Evolutionary conservation across 305 asterid genomes (phyloP), one percentile per base, ranked within the genome.

Genomic region (Stenogyne calaminthoides): DNA sequence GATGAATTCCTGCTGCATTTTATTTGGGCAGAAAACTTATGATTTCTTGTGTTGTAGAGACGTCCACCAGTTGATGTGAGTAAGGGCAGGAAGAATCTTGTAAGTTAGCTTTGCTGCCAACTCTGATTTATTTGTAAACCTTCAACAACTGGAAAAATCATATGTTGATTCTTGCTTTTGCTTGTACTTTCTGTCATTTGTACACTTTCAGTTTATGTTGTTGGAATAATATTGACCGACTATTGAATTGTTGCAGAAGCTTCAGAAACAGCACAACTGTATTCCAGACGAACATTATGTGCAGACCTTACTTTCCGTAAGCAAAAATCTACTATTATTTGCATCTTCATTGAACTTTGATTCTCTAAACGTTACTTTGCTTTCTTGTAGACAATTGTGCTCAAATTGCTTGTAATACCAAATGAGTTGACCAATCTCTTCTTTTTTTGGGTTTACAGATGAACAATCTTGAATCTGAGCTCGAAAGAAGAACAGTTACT

Each of bases 271-370:
- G 87, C 97, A 92, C 81, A 84, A 95, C 82, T 92, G 98, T 77
- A 91, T 95, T 78, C 99, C 99, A 0, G 99, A 95, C 84, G 99
- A 95, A 85, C 98, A 95, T 79, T 95, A 92, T 71, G 93, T 92
- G 75, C 97, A 80, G 84, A 92, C 98, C 63, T 86, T 95, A 68
- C 89, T 95, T 54, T 91, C 96, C 18, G 98, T 95, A 83, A 75
- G 96, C 73, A 71, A 69, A 36, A 60, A 62, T 69, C 2, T 52
- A 60, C 16, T 52, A 6, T 37, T 20, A 74, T 63, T 19, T 70
- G 68, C 71, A 61, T 57, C 46, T 12, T 34, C 52, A 61, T 47
- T 40, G 52, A 15, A 7, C 4, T 39, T 72, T 51, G 52, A 15
- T 37, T 9, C 8, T 12, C 37, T 63, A 72, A 9, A 19, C 62